Base-by-base conservation (phyloP, 345 rosid species). In the Anastatica hierochuntica region DNA sequence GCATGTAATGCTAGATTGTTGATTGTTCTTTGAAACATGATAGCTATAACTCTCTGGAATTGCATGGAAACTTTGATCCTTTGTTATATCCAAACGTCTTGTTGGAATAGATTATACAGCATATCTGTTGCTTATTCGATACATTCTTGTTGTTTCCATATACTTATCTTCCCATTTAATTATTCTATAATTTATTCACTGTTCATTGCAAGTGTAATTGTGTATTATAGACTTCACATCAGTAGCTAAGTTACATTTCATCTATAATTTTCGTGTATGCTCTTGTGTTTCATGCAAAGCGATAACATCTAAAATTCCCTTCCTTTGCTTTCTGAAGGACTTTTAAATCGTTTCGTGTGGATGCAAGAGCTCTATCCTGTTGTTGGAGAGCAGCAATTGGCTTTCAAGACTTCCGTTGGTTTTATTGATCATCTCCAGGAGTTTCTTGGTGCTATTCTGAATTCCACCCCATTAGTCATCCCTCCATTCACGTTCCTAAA, bases 341-440 rank as follows among this genome's bases (percentile, higher is more conserved):
- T 92, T 65, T 60, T 88, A 49, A 88, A 92, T 65, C 89, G 98
- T 54, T 85, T 82, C 76, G 14, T 64, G 23, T 88, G 98, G 98
- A 84, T 92, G 98, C 85, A 84, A 77, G 80, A 76, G 39, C 43
- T 69, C 24, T 87, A 82, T 74, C 96, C 96, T 39, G 24, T 79
- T 62, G 50, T 49, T 48, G 76, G 74, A 53, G 77, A 75, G 53
- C 88, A 92, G 66, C 55, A 44, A 36, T 29, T 88, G 50, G 63
- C 78, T 58, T 88, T 92, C 78, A 92, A 85, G 85, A 81, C 96
- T 43, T 74, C 98, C 13, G 71, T 78, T 71, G 78, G 96, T 68
- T 92, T 92, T 73, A 49, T 92, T 52, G 98, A 92, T 67, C 95
- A 92, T 68, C 74, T 92, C 52, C 98, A 85, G 74, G 98, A 92